These are phyloP conservation scores for Microstegium vimineum DNA, from an alignment of 176 grass and related monocot genomes.

Conservation along the genomic window DNA sequence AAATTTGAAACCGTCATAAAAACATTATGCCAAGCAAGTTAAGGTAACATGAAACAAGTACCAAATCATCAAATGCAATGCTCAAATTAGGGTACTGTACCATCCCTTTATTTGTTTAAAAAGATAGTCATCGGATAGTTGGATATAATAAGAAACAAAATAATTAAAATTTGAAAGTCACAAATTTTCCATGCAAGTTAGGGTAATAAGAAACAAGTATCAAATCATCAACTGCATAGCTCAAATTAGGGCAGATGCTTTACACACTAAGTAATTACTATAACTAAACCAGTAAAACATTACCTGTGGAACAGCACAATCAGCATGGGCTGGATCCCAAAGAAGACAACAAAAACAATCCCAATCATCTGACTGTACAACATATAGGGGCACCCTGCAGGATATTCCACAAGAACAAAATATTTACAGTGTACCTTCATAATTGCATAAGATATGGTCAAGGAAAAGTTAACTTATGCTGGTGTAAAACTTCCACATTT, in stretches of 20 bases:
- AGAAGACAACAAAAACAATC: slow-evolving; percentile 87
- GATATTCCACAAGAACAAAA: slow-evolving; percentile 34
- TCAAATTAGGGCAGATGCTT: not conserved
- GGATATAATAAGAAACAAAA: not conserved
- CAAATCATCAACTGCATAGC: not conserved
- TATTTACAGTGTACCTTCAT: slow-evolving; percentile 13
- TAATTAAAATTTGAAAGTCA: not conserved
- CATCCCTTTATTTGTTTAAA: not conserved
- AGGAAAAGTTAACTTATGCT: not conserved
- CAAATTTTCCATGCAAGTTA: not conserved
- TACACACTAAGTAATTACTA: slow-evolving; percentile 1
- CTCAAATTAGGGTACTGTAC: not conserved
- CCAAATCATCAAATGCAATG: not conserved
- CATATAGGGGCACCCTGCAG: slow-evolving; percentile 73
- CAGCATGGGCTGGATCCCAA: slow-evolving; percentile 86
- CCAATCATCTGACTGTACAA: slow-evolving; percentile 90
- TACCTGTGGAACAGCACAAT: slow-evolving; percentile 99
- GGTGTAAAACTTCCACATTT: no score
- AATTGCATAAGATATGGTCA: slow-evolving; percentile 17
- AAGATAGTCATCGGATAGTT: not conserved
- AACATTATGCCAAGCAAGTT: not conserved
- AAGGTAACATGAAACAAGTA: not conserved
- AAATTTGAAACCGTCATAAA: not conserved
- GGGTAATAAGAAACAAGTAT: not conserved
- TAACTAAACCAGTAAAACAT: slow-evolving; percentile 25